Conservation (phyloP, 441 rosid genomes). For the Raphanus hybrid region DNA sequence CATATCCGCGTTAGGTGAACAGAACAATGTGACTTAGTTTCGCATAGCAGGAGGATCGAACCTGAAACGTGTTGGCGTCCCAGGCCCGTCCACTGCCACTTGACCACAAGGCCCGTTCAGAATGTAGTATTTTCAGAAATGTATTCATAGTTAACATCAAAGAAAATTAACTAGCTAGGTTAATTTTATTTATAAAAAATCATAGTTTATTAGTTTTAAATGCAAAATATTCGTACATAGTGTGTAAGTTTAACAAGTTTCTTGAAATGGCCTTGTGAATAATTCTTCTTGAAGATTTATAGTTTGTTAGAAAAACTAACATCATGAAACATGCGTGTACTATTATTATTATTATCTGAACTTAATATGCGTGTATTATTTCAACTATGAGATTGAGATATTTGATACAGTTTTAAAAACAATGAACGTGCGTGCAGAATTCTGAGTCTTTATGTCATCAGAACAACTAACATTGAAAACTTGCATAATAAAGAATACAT, state of each 20-base stretch:
- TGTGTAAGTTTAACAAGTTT: background rate
- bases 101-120: too few relatives aligned
- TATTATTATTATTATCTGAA: too few relatives aligned
- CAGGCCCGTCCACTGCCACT: too few relatives aligned
- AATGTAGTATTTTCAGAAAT: background rate
- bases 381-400: background rate
- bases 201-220: background rate
- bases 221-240: background rate
- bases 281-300: background rate
- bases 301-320: background rate
- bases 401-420: background rate
- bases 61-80: too few relatives aligned
- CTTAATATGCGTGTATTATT: background rate
- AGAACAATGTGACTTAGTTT: too few relatives aligned
- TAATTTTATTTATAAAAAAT: background rate
- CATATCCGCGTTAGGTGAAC: too few relatives aligned
- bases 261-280: background rate
- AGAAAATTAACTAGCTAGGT: background rate
- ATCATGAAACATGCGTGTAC: background rate
- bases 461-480: background rate
- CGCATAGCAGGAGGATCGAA: too few relatives aligned
- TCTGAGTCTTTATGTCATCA: background rate
- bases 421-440: background rate
- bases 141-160: background rate
- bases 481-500: background rate